Base-by-base conservation (phyloP, 352 stramenopile species). In the Phytophthora pistaciae region DNA sequence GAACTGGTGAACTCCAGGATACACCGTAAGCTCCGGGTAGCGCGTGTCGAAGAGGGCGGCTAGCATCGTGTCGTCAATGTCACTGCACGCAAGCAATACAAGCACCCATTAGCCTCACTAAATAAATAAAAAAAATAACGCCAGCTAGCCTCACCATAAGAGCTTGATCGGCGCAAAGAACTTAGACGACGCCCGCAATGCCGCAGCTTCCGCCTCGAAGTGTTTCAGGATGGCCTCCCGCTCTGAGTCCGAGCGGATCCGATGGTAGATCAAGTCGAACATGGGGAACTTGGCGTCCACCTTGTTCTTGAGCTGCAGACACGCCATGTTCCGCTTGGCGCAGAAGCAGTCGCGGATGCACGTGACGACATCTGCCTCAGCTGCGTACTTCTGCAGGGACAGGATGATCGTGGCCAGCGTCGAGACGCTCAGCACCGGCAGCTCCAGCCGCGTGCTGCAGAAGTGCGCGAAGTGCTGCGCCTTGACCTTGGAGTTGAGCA, bases 51-150 rank as follows among this genome's bases (percentile, higher is more conserved):
- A 95, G 11, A 95, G 76, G 21, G 85, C 82, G 5, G 85, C 89
- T 10, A 92, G 74, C 74, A 95, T 78, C 38, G 88, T 95, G 68
- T 95, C 88, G 60, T 95, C 88, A 61, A 95, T 95, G 59, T 95
- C 88, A 67, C 87, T 94, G 59, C 2, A 53, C 50, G 53, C 18
- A 27, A 64, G 21, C 50, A 42, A 62, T 27, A 27, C 29, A 20
- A 49, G 10, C 14, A 33, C 20, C 25, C 64, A 16, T 64, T 55
- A 65, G 36, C 11, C 14, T 18, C 14, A 56, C 42, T 7, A 52
- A 16, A 13, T 8, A 40, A 56, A 49, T 7, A 52, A 16, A 13
- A 9, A 40, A 25, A 25, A 44, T 10, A 36, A 44, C 7, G 40
- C 6, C 5, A 23, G 5, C 23, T 36, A 5, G 14, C 14, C 81